A percentile compares a stretch with the other conserved stretches of the same genome.
Conservation (phyloP, 306 rosid species). For the Prunus mira region DNA sequence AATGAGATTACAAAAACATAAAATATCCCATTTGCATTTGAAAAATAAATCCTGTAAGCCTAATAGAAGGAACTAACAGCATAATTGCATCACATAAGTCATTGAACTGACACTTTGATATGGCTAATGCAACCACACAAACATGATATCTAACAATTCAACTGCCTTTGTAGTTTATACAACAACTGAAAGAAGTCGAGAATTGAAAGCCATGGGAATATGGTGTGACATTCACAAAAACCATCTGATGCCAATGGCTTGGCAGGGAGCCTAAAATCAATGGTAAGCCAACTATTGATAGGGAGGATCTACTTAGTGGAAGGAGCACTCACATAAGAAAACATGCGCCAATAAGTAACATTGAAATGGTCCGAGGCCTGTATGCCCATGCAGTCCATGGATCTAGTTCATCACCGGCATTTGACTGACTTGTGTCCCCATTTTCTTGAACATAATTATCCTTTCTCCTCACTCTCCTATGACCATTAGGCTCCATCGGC, state of each 20-base stretch:
- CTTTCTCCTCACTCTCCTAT: constrained; percentile 50
- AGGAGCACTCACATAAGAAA: constrained; percentile 84
- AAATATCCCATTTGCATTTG: neutral
- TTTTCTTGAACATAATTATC: constrained; percentile 55
- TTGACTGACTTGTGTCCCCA: constrained; percentile 50
- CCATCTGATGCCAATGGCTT: neutral
- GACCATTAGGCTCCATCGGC: constrained; percentile 73
- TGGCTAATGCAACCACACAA: neutral
- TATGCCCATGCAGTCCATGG: constrained; percentile 99
- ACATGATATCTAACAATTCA: neutral
- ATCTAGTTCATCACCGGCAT: constrained; percentile 70
- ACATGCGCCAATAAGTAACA: constrained; percentile 91
- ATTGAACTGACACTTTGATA: neutral
- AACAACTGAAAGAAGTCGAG: neutral
- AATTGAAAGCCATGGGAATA: neutral
- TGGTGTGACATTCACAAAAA: neutral
- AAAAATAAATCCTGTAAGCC: neutral
- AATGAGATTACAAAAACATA: neutral
- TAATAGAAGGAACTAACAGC: neutral
- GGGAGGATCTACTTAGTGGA: constrained; percentile 16
- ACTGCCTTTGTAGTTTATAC: neutral
- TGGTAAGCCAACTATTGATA: neutral
- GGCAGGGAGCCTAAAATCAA: neutral
- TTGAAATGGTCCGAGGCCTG: constrained; percentile 91
- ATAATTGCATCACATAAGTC: neutral